Evolutionary conservation across 2,329 filamentous ascomycete genomes (phyloP).

Genomic region (Alternaria infectoria): DNA sequence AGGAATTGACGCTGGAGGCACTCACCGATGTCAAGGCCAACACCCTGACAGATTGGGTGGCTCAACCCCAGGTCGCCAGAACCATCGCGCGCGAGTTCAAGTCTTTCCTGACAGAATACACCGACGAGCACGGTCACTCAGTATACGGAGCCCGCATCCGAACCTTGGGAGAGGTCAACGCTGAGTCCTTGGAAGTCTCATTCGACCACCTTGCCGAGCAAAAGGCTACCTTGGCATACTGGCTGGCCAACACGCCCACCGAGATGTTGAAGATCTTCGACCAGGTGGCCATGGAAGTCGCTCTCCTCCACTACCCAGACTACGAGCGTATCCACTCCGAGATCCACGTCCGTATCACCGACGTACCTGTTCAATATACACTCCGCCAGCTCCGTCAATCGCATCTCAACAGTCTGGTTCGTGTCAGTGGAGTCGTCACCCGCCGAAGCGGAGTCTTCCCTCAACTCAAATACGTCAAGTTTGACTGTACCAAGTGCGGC

Average conservation of each 20-base stretch:
- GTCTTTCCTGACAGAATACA: conserved; percentile 94
- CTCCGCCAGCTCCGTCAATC: conserved; percentile 92
- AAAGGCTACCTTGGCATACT: conserved; percentile 94
- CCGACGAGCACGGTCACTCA: conserved; percentile 83
- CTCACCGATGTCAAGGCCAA: conserved; percentile 92
- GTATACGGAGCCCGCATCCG: conserved; percentile 95
- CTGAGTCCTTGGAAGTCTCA: conserved; percentile 93
- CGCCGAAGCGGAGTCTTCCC: conserved; percentile 94
- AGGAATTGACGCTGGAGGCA: conserved; percentile 90
- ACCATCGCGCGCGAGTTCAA: conserved; percentile 98
- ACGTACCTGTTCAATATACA: conserved; percentile 93
- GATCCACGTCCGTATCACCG: conserved; percentile 95
- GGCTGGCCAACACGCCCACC: conserved; percentile 92
- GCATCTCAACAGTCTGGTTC: conserved; percentile 93
- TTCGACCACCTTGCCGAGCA: conserved; percentile 89
- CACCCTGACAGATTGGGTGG: conserved; percentile 94
- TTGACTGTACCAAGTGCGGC: conserved; percentile 93
- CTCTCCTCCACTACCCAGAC: conserved; percentile 93
- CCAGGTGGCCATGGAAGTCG: conserved; percentile 94
- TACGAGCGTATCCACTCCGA: conserved; percentile 98
- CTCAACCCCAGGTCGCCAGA: conserved; percentile 84
- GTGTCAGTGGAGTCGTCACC: conserved; percentile 94
- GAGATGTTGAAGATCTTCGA: conserved; percentile 97
- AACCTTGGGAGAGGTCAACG: conserved; percentile 95
- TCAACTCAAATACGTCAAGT: conserved; percentile 98